Base-by-base conservation (phyloP, 345 rosid genomes). In the Cardamine resedifolia region DNA sequence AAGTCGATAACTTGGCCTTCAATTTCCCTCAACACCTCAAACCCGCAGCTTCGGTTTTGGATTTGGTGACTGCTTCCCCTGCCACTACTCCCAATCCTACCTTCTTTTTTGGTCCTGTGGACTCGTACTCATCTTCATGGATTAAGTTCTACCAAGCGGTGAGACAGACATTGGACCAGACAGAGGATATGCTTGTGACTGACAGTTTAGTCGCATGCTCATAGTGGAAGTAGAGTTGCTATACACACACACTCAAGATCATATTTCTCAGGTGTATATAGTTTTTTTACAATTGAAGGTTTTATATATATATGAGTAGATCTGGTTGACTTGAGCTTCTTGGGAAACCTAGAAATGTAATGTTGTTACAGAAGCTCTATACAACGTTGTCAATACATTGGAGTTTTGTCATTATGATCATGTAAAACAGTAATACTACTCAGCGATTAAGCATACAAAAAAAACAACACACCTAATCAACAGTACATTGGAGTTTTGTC, bases 1-100 rank as follows among this genome's bases (percentile, higher is more conserved):
- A 85, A 83, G 96, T 90, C 9, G 98, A 94, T 74, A 94, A 89
- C 74, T 75, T 94, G 73, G 97, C 92, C 28, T 91, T 94, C 83
- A 94, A 88, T 77, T 91, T 94, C 83, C 98, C 98, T 10, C 95
- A 66, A 34, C 58, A 76, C 39, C 90, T 87, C 28, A 87, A 89
- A 78, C 94, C 91, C 0, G 89, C 96, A 14, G 85, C 77, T 28
- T 90, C 96, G 2, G 94, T 94, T 52, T 80, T 91, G 79, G 97
- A 90, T 80, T 84, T 94, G 87, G 97, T 94, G 39, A 71, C 72
- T 58, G 73, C 90, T 8, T 90, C 92, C 1, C 70, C 90, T 84
- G 97, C 96, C 0, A 90, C 87, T 15, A 88, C 85, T 58, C 97
- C 97, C 34, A 94, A 89, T 56, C 97, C 98, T 0, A 89, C 95